Percentiles rank a stretch among this genome's conserved stretches.
Evolutionary conservation across 208 protist genomes (phyloP).

Genomic region (Trypanosoma mega): DNA sequence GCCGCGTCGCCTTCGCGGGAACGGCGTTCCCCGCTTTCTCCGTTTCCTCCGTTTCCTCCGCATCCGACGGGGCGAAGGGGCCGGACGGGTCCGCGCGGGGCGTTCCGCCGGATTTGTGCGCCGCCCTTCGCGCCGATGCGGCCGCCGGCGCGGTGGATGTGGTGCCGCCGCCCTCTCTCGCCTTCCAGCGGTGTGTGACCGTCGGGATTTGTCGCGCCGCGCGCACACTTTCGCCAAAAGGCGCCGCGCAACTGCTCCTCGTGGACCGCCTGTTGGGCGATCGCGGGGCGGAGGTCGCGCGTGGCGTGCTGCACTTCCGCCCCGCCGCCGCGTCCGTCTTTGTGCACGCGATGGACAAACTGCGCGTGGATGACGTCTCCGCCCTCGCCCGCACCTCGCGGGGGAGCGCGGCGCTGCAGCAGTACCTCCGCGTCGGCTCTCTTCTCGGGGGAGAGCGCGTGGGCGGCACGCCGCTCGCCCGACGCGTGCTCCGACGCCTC

Average conservation of each 20-base stretch:
- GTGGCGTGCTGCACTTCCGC: slow-evolving; percentile 72
- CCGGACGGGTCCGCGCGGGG: too few species aligned
- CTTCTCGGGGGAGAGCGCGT: slow-evolving; percentile 2
- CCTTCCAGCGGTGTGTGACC: slow-evolving; percentile 47
- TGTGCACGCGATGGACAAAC: slow-evolving; percentile 65
- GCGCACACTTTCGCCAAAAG: slow-evolving; percentile 39
- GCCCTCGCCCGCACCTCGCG: slow-evolving; percentile 37
- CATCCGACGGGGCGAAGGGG: too few species aligned
- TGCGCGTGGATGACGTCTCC: slow-evolving; percentile 62
- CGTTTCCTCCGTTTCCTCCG: too few species aligned
- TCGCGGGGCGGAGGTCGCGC: slow-evolving; percentile 59
- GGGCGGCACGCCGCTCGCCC: slow-evolving; percentile 19
- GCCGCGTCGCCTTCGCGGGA: slow-evolving; percentile 74
- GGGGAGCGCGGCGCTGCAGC: slow-evolving; percentile 80
- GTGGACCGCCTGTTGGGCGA: slow-evolving; percentile 56
- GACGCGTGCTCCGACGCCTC: slow-evolving; percentile 63
- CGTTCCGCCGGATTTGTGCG: slow-evolving; percentile 58
- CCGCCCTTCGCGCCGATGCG: slow-evolving; percentile 42
- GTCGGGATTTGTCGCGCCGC: slow-evolving; percentile 36
- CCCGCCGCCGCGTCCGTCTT: slow-evolving; percentile 52
- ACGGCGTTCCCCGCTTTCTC: too few species aligned
- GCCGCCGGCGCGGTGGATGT: slow-evolving; percentile 60
- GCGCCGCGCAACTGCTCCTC: slow-evolving; percentile 67
- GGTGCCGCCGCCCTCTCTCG: slow-evolving; percentile 27
- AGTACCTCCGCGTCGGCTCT: slow-evolving; percentile 54